Evolutionary conservation across 2,329 filamentous ascomycete species (phyloP).

Genomic region (Plenodomus biglobosus): DNA sequence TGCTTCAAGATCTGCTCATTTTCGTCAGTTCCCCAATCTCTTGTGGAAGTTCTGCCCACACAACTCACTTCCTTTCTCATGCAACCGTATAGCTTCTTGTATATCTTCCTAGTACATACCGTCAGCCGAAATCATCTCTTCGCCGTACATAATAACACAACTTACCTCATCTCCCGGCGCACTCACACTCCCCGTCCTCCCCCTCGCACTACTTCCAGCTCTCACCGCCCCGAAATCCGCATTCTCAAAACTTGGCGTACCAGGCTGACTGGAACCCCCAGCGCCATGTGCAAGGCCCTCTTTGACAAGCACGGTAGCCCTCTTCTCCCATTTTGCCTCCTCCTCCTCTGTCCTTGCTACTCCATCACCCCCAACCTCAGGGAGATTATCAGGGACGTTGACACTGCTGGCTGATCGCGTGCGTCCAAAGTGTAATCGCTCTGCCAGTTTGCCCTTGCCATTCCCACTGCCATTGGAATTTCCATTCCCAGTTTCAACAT

Average conservation of each 20-base stretch:
- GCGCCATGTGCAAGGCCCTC: constrained; percentile 48
- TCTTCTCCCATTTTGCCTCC: constrained; percentile 80
- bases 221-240: constrained; percentile 13
- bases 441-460: constrained; percentile 56
- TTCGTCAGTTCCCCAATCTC: constrained; percentile 16
- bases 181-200: constrained; percentile 42
- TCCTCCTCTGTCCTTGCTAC: constrained; percentile 48
- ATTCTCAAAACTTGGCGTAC: constrained; percentile 31
- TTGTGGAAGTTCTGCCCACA: neutral
- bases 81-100: constrained; percentile 91
- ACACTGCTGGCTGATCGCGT: constrained; percentile 63
- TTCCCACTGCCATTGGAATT: constrained; percentile 9
- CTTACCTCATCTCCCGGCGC: constrained; percentile 46
- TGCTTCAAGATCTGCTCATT: constrained; percentile 60
- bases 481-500: neutral
- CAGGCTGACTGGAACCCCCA: constrained; percentile 21
- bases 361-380: constrained; percentile 63
- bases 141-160: constrained; percentile 7
- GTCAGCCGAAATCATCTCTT: constrained; percentile 11
- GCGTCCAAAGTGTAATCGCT: constrained; percentile 66
- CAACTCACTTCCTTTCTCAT: constrained; percentile 70
- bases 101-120: constrained; percentile 60
- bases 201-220: constrained; percentile 15
- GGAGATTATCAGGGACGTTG: constrained; percentile 77
- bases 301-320: constrained; percentile 83